A percentile compares a stretch with the other conserved stretches of the same genome.
Evolutionary conservation across 805 yeast genomes (phyloP).

Genomic region (Nakazawaea ishiwadae): DNA sequence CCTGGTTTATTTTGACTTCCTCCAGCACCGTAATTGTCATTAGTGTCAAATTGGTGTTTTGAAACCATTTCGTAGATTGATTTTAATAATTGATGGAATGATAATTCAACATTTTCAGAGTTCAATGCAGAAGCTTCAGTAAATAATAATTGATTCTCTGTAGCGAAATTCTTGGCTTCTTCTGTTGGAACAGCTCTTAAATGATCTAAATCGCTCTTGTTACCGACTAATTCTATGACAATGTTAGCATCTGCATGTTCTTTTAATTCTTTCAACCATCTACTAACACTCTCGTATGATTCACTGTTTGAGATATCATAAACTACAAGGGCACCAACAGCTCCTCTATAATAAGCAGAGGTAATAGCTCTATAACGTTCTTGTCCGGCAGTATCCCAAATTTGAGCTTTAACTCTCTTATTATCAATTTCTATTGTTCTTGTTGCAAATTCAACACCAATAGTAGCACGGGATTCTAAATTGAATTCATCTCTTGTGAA

Average conservation of each 20-base stretch:
- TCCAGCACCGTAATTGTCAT: slow-evolving; percentile 46
- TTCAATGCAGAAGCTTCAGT: slow-evolving; percentile 95
- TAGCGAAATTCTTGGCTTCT: slow-evolving; percentile 92
- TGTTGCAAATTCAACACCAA: slow-evolving; percentile 98
- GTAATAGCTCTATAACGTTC: slow-evolving; percentile 98
- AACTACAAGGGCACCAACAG: slow-evolving; percentile 94
- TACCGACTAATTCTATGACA: slow-evolving; percentile 90
- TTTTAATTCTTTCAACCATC: slow-evolving; percentile 88
- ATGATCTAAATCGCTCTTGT: slow-evolving; percentile 87
- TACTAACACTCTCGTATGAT: slow-evolving; percentile 77
- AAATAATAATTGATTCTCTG: slow-evolving; percentile 85
- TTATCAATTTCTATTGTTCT: slow-evolving; percentile 87
- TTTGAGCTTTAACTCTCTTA: slow-evolving; percentile 80
- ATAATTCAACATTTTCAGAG: slow-evolving; percentile 90
- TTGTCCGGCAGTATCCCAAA: slow-evolving; percentile 99
- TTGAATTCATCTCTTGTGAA: slow-evolving; percentile 96
- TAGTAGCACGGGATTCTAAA: slow-evolving; percentile 88
- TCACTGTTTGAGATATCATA: slow-evolving; percentile 92
- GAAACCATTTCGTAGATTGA: slow-evolving; percentile 93
- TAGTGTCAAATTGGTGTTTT: slow-evolving; percentile 86
- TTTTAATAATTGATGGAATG: slow-evolving; percentile 89
- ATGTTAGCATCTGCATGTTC: slow-evolving; percentile 93
- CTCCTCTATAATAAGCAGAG: slow-evolving; percentile 95
- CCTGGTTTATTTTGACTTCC: slow-evolving; percentile 49
- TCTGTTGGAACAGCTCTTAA: slow-evolving; percentile 96